Evolutionary conservation across 345 rosid species (phyloP), one percentile per base, ranked within the genome.

Genomic region (Citrus reticulata): DNA sequence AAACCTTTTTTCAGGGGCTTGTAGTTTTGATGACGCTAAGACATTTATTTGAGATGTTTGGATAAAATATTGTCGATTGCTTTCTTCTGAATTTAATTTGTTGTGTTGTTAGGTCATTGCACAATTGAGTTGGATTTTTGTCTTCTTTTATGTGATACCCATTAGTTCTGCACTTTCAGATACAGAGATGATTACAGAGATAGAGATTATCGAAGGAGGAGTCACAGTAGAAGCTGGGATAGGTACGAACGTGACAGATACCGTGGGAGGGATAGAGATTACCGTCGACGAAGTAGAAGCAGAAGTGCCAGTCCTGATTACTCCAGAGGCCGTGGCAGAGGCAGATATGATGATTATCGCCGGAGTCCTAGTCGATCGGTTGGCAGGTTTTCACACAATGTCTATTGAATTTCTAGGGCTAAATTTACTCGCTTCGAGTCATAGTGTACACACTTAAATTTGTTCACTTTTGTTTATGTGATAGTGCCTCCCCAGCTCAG

Each of bases 211-310:
- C 69, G 85, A 73, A 88, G 86, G 82, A 79, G 91, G 80, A 85
- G 90, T 74, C 87, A 87, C 70, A 89, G 94, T 30, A 85, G 89
- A 80, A 89, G 95, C 77, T 75, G 46, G 42, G 91, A 89, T 29
- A 80, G 90, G 81, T 81, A 79, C 78, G 89, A 84, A 4, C 89
- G 81, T 77, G 91, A 88, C 9, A 86, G 84, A 78, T 74, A 86
- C 84, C 85, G 83, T 66, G 92, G 88, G 67, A 90, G 70, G 81
- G 89, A 85, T 68, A 87, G 85, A 77, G 89, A 88, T 76, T 81
- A 86, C 78, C 88, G 66, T 40, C 87, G 84, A 2, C 86, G 85
- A 57, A 88, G 93, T 67, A 87, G 89, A 88, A 89, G 91, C 77
- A 87, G 86, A 66, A 91, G 92, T 80, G 85, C 73, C 0, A 90